Base-by-base conservation (phyloP, 192 early-diverging fungal genomes). In the Gryganskiella cystojenkinii region DNA sequence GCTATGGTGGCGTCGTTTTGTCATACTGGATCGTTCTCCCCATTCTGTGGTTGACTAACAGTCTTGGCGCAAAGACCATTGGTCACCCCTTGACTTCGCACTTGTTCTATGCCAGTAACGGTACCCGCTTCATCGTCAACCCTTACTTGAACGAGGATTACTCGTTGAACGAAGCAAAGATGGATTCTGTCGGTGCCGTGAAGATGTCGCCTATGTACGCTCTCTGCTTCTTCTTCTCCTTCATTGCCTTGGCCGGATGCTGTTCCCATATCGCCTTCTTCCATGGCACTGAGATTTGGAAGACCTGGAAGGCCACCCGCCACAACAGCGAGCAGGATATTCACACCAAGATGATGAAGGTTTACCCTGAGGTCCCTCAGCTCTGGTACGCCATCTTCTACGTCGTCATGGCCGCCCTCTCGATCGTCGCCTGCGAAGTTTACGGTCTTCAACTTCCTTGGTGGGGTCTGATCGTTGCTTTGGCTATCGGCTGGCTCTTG, bases 331-430 rank as follows among this genome's bases (percentile, higher is more conserved):
- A 64, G 13, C 63, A 75, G 54, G 74, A 81, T 60, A 43, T 59
- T 20, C 92, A 93, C 75, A 81, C 72, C 66, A 80, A 84, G 70
- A 59, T 94, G 24, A 94, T 94, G 91, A 76, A 79, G 20, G 79
- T 78, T 13, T 87, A 87, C 68, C 56, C 64, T 27, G 85, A 87
- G 33, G 83, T 88, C 13, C 86, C 86, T 11, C 58, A 81, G 45
- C 80, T 40, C 53, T 85, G 83, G 86, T 88, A 87, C 51, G 56
- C 61, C 2, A 54, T 35, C 28, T 53, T 87, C 46, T 83, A 88
- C 54, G 51, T 60, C 17, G 8, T 82, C 17, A 71, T 67, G 56
- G 53, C 79, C n/a, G 62, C 57, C 13, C 49, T 80, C 19, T 25
- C 70, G 17, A 84, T 88, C 8, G 43, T 64, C 14, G 61, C 71